Evolutionary conservation across 1,284 basidiomycete genomes (phyloP).

Genomic region (Ceratobasidium sp.): DNA sequence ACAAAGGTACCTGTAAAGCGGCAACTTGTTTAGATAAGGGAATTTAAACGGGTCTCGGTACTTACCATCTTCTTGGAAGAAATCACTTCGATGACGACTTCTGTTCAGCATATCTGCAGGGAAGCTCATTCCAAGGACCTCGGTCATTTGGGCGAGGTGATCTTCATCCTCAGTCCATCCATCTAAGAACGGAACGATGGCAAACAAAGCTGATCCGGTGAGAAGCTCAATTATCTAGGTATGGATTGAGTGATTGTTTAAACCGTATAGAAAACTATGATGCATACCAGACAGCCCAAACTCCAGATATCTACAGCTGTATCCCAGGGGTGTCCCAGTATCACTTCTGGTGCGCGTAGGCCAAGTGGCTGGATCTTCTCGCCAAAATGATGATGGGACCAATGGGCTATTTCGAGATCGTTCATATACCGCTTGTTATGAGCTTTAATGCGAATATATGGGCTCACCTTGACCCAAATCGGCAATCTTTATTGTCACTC

Average conservation of each 20-base stretch:
- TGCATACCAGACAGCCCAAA: not conserved
- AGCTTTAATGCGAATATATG: not conserved
- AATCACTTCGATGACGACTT: not conserved
- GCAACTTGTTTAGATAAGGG: not conserved
- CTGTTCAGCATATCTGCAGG: not conserved
- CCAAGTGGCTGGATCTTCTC: not conserved
- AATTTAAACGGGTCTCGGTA: not conserved
- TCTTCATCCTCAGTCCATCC: too few relatives aligned
- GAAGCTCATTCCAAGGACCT: not conserved
- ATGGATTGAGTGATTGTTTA: not conserved
- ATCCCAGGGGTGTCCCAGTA: slow-evolving; percentile 1
- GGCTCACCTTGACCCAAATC: not conserved
- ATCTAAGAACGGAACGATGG: too few relatives aligned
- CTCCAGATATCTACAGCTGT: not conserved
- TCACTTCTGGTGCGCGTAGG: not conserved
- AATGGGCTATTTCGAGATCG: slow-evolving; percentile 11
- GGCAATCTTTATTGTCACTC: not conserved
- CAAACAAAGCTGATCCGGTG: too few relatives aligned
- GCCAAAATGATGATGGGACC: not conserved
- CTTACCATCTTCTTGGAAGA: slow-evolving; percentile 2
- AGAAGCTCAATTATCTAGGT: too few relatives aligned
- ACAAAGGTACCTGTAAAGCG: not conserved
- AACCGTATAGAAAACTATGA: not conserved
- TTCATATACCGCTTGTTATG: too few relatives aligned
- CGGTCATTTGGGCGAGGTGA: slow-evolving; percentile 14